Evolutionary conservation across 2,329 filamentous ascomycete genomes (phyloP), one percentile per base, ranked within the genome.

Genomic region (Metarhizium sp.): DNA sequence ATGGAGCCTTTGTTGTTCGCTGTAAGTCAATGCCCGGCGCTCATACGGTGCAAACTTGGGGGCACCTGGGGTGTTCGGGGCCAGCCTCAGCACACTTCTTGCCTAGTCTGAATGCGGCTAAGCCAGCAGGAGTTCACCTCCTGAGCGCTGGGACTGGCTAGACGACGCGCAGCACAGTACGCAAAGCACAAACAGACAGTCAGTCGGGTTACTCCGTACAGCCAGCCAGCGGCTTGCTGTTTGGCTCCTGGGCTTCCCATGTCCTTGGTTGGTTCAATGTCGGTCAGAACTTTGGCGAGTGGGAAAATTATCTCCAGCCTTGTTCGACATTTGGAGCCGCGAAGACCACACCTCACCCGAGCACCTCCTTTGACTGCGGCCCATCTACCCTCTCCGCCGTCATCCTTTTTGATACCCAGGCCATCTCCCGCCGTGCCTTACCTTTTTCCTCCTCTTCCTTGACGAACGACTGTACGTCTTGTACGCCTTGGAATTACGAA

Each of bases 221-320:
- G 20, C 20, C 25, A 25, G 25, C 25, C 25, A 25, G 50, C 50
- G 29, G 38, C 52, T 51, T 25, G 43, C 36, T 51, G 48, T 43
- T 45, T 51, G 45, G 55, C 64, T 61, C 62, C 62, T 59, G 63
- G 29, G 34, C 34, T 36, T 8, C 8, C 34, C 34, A 16, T 42
- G 45, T 47, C 6, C 6, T 46, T 10, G 38, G 38, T 5, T 11
- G 13, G 38, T 11, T 16, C 38, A 16, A 16, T 52, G 42, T 53
- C 49, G 50, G 40, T 43, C 38, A 14, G 38, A 40, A 40, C 11
- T 16, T 40, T 40, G 8, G 14, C 38, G n/a, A 20, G 32, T 48
- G 54, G 56, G 50, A 69, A 66, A 69, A 67, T 67, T 66, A 67
- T 69, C 66, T 64, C 64, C 66, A 64, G 62, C 60, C 59, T 58